Base-by-base conservation (phyloP, 306 rosid species). In the Chamaecrista fasciculata region DNA sequence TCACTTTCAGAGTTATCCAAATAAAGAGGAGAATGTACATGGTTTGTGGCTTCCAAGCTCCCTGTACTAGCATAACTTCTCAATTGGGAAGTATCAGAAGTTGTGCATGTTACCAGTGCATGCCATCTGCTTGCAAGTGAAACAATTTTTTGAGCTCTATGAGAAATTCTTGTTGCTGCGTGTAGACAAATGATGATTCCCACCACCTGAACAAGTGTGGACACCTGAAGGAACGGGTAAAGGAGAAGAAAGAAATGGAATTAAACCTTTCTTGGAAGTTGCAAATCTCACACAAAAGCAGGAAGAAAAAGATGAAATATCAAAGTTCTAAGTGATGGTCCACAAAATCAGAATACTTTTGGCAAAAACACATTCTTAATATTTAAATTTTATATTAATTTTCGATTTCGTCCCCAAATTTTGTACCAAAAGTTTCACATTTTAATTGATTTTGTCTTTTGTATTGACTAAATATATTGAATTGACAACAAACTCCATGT, bases 111-210 rank as follows among this genome's bases (percentile, higher is more conserved):
- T 39, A 83, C 63, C 50, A 86, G 59, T 11, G 97, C 96, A 56
- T 91, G 96, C 97, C 97, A 86, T 75, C 89, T 76, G 76, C 91
- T 84, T 69, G 97, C 97, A 51, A 77, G 79, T 10, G 96, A 79
- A 48, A 83, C 89, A 69, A 88, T 72, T 26, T 82, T 83, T 75
- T 88, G 97, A 48, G 97, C 97, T 79, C 96, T 88, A 56, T 86
- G 90, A 48, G 97, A 88, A 66, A 91, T 88, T 78, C 79, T 91
- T 6, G 97, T 88, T 2, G 96, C 97, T 10, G 91, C 86, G 19
- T 91, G 97, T 65, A 91, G 78, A 75, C 92, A 88, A 58, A 91
- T 66, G 16, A 84, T 79, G 72, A 88, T 84, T 52, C 92, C 91
- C 2, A 88, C 97, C 31, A 91, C 97, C 82, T 91, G 97, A 83